Conservation (phyloP, 2,329 filamentous ascomycete species). For the Penicillium sp. region DNA sequence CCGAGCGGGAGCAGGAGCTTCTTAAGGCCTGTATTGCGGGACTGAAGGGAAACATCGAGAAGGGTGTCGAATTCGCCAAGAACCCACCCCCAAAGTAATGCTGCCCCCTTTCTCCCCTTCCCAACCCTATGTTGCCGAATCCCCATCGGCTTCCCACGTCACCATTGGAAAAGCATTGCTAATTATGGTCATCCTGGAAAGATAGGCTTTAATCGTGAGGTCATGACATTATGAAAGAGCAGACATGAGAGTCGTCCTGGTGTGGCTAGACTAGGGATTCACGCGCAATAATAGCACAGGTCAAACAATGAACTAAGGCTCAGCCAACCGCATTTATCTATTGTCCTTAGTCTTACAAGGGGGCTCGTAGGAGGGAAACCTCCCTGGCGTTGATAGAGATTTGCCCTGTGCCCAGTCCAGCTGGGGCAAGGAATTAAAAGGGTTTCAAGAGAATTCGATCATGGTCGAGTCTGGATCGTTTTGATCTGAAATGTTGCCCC, state of each 20-base stretch:
- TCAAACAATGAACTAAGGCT: conserved; percentile 8
- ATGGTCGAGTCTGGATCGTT: conserved; percentile 69
- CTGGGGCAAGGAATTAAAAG: not conserved
- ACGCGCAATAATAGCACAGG: conserved; percentile 17
- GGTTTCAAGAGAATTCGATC: conserved; percentile 24
- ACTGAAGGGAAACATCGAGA: conserved; percentile 88
- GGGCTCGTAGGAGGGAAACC: not conserved
- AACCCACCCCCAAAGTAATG: conserved; percentile 86
- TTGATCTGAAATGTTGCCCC: conserved; percentile 95
- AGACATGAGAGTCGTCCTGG: conserved; percentile 17
- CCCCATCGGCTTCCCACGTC: not conserved
- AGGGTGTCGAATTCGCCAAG: conserved; percentile 87
- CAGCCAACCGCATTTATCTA: not conserved
- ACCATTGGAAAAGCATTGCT: conserved; percentile 32
- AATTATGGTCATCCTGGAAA: conserved; percentile 38
- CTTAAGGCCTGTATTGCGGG: conserved; percentile 73
- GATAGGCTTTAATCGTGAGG: conserved; percentile 47
- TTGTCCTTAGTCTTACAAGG: not conserved
- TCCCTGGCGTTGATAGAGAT: not conserved
- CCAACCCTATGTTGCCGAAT: not conserved
- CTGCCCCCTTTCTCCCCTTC: conserved; percentile 34
- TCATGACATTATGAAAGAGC: conserved; percentile 27
- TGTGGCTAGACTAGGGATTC: conserved; percentile 5
- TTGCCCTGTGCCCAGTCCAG: not conserved
- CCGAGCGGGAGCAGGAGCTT: conserved; percentile 85